A percentile compares a stretch with the other conserved stretches of the same genome.
Evolutionary conservation across 768 basidiomycete species (phyloP).

Genomic region (Hygrocybe punicea): DNA sequence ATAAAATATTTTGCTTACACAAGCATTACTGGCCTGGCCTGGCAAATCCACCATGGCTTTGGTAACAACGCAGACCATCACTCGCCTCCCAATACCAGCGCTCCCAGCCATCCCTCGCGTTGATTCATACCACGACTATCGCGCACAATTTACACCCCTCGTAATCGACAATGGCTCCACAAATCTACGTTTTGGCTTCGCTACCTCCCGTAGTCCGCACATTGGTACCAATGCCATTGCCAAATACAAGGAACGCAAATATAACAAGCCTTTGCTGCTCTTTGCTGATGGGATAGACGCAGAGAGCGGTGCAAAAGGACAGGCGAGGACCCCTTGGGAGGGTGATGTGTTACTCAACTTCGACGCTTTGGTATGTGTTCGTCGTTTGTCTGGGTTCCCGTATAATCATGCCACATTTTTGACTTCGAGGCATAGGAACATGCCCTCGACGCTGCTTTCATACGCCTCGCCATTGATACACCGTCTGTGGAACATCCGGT

Average conservation of each 20-base stretch:
- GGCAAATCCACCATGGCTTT: no score
- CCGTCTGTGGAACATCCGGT: constrained; percentile 79
- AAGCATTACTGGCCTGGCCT: no score
- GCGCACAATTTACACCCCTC: constrained; percentile 56
- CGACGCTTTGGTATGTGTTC: constrained; percentile 78
- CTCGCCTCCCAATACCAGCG: constrained; percentile 20
- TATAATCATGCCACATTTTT: constrained; percentile 16
- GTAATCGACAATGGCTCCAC: constrained; percentile 90
- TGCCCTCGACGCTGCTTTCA: constrained; percentile 87
- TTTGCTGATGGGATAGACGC: constrained; percentile 86
- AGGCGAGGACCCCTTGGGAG: constrained; percentile 85
- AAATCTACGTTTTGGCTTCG: constrained; percentile 79
- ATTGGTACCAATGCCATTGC: constrained; percentile 69
- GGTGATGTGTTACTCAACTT: constrained; percentile 89
- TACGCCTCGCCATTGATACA: constrained; percentile 79
- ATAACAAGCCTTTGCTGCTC: constrained; percentile 75
- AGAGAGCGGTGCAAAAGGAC: constrained; percentile 78
- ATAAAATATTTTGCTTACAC: no score
- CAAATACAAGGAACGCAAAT: constrained; percentile 86
- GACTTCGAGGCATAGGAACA: constrained; percentile 69
- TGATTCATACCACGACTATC: constrained; percentile 51
- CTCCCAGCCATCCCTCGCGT: constrained; percentile 36
- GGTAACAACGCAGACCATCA: no score
- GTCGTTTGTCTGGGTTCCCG: constrained; percentile 8
- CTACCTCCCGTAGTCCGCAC: constrained; percentile 54